A percentile compares a stretch with the other conserved stretches of the same genome.
Conservation (phyloP, 352 stramenopile genomes). For the Elongisporangium prolatum region DNA sequence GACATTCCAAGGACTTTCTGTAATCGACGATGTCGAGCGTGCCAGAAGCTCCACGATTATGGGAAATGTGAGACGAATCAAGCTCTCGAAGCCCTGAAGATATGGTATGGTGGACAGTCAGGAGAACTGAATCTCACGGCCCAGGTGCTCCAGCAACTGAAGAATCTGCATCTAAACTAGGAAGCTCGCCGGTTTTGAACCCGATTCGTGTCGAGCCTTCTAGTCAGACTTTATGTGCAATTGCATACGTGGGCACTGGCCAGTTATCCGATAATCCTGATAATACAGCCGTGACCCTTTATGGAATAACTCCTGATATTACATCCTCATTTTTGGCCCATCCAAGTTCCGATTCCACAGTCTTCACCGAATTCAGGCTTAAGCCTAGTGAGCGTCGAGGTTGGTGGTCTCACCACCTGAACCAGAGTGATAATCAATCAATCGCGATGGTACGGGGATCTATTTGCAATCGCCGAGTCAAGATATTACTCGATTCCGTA, state of each 20-base stretch:
- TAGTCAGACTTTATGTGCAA: neutral
- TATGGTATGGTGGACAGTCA: neutral
- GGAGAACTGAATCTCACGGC: neutral
- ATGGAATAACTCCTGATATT: neutral
- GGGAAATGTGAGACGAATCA: too few relatives aligned
- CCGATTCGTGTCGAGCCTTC: slow-evolving; percentile 1
- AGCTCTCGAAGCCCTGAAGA: too few relatives aligned
- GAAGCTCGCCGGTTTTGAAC: slow-evolving; percentile 1
- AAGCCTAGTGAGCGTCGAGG: neutral
- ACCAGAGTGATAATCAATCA: neutral
- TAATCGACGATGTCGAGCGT: too few relatives aligned
- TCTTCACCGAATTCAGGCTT: neutral
- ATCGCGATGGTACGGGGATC: neutral
- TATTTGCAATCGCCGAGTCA: neutral
- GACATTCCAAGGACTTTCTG: too few relatives aligned
- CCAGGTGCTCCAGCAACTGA: neutral
- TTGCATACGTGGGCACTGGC: neutral
- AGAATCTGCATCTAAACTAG: slow-evolving; percentile 2
- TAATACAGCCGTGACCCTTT: neutral
- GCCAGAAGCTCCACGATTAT: too few relatives aligned
- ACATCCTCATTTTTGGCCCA: neutral
- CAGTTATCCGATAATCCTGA: neutral
- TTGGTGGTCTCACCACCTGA: neutral
- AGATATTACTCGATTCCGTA: neutral
- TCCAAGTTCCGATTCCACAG: neutral